A percentile compares a stretch with the other conserved stretches of the same genome.
Evolutionary conservation across 2,329 filamentous ascomycete genomes (phyloP).

Genomic region (Penicillium decumbens): DNA sequence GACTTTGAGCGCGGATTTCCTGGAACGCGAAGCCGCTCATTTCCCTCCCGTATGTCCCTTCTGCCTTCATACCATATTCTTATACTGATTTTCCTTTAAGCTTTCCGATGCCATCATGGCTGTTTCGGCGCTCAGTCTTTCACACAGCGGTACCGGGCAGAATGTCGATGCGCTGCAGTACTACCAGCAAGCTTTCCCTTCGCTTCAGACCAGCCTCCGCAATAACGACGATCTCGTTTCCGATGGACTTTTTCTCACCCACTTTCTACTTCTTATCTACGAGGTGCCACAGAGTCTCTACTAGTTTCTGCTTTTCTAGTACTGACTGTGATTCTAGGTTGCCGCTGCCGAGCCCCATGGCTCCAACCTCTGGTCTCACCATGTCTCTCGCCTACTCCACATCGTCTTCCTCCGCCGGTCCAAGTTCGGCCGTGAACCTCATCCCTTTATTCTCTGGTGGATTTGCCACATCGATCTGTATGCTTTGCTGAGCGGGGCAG

Average conservation of each 20-base stretch:
- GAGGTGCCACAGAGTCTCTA: constrained; percentile 41
- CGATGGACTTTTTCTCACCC: constrained; percentile 54
- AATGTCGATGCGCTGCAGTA: constrained; percentile 51
- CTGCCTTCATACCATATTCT: background rate
- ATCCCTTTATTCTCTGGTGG: constrained; percentile 52
- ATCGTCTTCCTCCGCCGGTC: constrained; percentile 48
- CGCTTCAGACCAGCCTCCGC: constrained; percentile 43
- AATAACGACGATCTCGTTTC: constrained; percentile 51
- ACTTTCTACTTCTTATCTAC: constrained; percentile 55
- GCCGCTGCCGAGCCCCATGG: constrained; percentile 45
- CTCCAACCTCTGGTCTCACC: constrained; percentile 52
- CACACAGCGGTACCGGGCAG: constrained; percentile 44
- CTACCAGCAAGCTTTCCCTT: constrained; percentile 52
- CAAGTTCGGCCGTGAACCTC: constrained; percentile 44
- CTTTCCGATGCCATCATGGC: constrained; percentile 57
- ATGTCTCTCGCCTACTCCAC: constrained; percentile 50
- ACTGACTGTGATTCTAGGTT: constrained; percentile 34
- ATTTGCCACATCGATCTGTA: constrained; percentile 54
- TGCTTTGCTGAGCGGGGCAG: constrained; percentile 51
- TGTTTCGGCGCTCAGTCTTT: constrained; percentile 52
- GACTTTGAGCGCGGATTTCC: constrained; percentile 39
- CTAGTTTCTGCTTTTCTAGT: constrained; percentile 6
- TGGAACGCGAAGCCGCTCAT: constrained; percentile 45
- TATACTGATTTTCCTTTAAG: constrained; percentile 28
- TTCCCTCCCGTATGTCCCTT: constrained; percentile 49